Percentiles rank a stretch among this genome's conserved stretches.
Conservation (phyloP, 345 rosid species). For the Sonneratia caseolaris region DNA sequence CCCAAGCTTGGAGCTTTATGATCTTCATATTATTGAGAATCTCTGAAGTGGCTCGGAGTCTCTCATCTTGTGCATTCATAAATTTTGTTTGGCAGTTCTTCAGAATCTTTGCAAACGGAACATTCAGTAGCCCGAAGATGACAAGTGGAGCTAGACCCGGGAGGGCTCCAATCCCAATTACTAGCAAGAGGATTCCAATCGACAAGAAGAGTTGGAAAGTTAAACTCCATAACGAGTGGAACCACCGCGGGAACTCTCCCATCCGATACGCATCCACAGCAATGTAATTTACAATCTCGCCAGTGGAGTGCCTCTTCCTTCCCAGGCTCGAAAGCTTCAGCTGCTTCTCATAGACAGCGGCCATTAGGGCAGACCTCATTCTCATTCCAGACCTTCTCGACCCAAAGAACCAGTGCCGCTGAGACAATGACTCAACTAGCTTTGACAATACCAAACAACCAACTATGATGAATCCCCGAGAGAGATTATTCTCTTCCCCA, state of each 20-base stretch:
- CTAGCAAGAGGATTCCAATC: conserved; percentile 37
- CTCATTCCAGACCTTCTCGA: conserved; percentile 65
- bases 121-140: conserved; percentile 35
- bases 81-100: conserved; percentile 52
- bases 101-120: conserved; percentile 48
- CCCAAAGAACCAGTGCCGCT: conserved; percentile 59
- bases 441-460: conserved; percentile 40
- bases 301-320: conserved; percentile 56
- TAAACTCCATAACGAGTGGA: conserved; percentile 49
- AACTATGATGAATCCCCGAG: conserved; percentile 36
- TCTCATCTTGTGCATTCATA: conserved; percentile 63
- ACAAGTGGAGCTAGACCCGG: conserved; percentile 46
- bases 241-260: conserved; percentile 80
- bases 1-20: conserved; percentile 80
- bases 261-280: conserved; percentile 72
- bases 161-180: conserved; percentile 56
- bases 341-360: conserved; percentile 53
- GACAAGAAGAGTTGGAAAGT: conserved; percentile 43
- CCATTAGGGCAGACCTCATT: conserved; percentile 68
- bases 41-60: conserved; percentile 57
- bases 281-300: conserved; percentile 68
- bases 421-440: conserved; percentile 54
- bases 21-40: conserved; percentile 63
- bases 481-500: conserved; percentile 18
- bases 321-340: conserved; percentile 55